Conservation (phyloP, 2,329 filamentous ascomycete genomes). For the Microthyrium microscopicum region DNA sequence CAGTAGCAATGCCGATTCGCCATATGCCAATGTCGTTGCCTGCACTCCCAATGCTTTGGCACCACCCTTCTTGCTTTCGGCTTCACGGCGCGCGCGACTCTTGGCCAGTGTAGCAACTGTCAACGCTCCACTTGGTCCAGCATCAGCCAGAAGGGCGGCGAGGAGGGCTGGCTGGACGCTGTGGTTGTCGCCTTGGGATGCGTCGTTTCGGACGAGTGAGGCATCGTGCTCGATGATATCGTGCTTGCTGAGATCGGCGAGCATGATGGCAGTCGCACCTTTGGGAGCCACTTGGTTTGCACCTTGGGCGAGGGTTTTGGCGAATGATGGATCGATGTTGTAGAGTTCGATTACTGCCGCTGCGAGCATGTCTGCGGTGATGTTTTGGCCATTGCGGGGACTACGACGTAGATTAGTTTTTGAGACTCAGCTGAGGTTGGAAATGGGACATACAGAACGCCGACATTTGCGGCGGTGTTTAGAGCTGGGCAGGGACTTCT, state of each 20-base stretch:
- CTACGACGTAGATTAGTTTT: background rate
- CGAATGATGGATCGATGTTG: conserved; percentile 18
- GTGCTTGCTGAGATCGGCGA: conserved; percentile 19
- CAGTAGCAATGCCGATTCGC: conserved; percentile 9
- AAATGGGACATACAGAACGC: conserved; percentile 12
- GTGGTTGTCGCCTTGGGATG: conserved; percentile 14
- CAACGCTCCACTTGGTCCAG: conserved; percentile 10
- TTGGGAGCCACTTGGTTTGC: conserved; percentile 5
- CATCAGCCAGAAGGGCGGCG: conserved; percentile 12
- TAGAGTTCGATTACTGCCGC: conserved; percentile 13
- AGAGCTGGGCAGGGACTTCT: conserved; percentile 16
- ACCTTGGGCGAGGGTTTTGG: conserved; percentile 13
- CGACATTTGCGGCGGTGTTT: conserved; percentile 19
- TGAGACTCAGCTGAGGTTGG: background rate
- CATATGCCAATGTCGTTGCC: conserved; percentile 10
- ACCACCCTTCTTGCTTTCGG: conserved; percentile 6
- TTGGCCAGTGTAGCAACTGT: conserved; percentile 10
- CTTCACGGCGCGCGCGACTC: conserved; percentile 5
- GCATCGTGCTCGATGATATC: conserved; percentile 21
- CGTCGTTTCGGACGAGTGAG: conserved; percentile 14
- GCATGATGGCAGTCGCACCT: conserved; percentile 9
- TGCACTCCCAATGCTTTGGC: conserved; percentile 9
- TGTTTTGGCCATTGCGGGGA: conserved; percentile 17
- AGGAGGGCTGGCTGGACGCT: conserved; percentile 13
- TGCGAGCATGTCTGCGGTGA: conserved; percentile 16